phyloP scores from a whole-genome alignment of 805 yeast species.

The Nematodospora valgi region DNA sequence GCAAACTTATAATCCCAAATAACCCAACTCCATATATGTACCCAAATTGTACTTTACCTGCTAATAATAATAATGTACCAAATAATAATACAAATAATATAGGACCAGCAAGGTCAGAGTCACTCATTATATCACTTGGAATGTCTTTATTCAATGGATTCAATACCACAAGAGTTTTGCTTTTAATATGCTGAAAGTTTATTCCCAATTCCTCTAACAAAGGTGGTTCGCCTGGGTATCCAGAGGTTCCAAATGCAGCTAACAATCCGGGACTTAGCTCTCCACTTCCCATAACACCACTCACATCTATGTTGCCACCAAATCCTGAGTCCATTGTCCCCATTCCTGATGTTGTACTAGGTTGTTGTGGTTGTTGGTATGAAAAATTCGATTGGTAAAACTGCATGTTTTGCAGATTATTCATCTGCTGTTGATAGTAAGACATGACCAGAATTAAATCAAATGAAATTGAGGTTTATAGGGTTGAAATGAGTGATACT shows the following conservation, averaged over 20 bases:
- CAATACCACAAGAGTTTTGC: conserved; percentile 82
- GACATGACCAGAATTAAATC: conserved; percentile 32
- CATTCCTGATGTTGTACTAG: conserved; percentile 13
- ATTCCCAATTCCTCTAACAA: conserved; percentile 90
- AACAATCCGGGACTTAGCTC: conserved; percentile 70
- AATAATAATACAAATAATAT: conserved; percentile 81
- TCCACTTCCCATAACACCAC: conserved; percentile 42
- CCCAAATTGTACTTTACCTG: conserved; percentile 96
- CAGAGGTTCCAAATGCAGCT: conserved; percentile 90
- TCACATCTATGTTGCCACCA: conserved; percentile 33
- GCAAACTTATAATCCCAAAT: conserved; percentile 83
- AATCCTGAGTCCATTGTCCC: conserved; percentile 41
- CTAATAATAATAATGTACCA: conserved; percentile 74
- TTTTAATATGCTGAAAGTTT: conserved; percentile 81
- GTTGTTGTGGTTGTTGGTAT: conserved; percentile 21
- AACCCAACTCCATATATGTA: conserved; percentile 95
- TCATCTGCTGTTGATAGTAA: conserved; percentile 35
- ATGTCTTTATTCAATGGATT: conserved; percentile 64
- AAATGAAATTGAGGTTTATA: too few species aligned
- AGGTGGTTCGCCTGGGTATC: conserved; percentile 95
- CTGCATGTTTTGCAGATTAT: conserved; percentile 36
- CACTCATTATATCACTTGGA: conserved; percentile 73
- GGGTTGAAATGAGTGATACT: too few species aligned
- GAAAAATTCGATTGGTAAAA: conserved; percentile 42
- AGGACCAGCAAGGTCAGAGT: conserved; percentile 95